Evolutionary conservation across 2,329 filamentous ascomycete species (phyloP).

Genomic region (Gyromitra esculenta): DNA sequence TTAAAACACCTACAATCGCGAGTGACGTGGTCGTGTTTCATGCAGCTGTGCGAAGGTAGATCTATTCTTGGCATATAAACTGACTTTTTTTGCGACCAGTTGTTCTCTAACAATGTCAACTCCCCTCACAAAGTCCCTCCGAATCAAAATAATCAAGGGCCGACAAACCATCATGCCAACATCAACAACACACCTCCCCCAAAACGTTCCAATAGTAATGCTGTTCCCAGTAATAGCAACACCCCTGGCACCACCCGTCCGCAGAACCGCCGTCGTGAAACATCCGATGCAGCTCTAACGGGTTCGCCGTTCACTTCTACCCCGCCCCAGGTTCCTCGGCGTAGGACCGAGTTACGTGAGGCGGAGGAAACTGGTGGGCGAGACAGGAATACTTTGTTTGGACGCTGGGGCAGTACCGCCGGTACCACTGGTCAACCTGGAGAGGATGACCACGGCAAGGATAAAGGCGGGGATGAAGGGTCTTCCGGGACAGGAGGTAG

Average conservation of each 20-base stretch:
- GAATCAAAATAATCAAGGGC: conserved; percentile 71
- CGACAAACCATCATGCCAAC: conserved; percentile 70
- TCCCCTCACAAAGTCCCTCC: conserved; percentile 91
- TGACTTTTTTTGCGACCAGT: conserved; percentile 63
- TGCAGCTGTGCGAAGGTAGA: conserved; percentile 57
- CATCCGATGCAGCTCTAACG: conserved; percentile 62
- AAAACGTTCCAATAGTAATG: conserved; percentile 69
- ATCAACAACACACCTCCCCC: conserved; percentile 84
- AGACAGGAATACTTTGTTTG: conserved; percentile 60
- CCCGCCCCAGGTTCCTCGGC: conserved; percentile 58
- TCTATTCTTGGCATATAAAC: conserved; percentile 59
- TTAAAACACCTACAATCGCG: conserved; percentile 58
- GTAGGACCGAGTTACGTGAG: conserved; percentile 69
- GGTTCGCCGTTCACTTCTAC: conserved; percentile 66
- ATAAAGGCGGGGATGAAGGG: conserved; percentile 58
- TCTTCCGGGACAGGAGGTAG: conserved; percentile 59
- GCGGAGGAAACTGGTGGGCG: conserved; percentile 54
- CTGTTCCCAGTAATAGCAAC: conserved; percentile 78
- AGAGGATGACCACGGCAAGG: conserved; percentile 67
- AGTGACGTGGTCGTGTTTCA: conserved; percentile 67
- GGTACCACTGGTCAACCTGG: conserved; percentile 66
- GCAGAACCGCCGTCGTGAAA: conserved; percentile 73
- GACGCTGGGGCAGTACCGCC: conserved; percentile 67
- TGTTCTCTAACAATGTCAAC: conserved; percentile 88
- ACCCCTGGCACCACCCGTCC: conserved; percentile 75